Evolutionary conservation across 139 green algal genomes (phyloP).

Genomic region (Axilococcus clingmanii): DNA sequence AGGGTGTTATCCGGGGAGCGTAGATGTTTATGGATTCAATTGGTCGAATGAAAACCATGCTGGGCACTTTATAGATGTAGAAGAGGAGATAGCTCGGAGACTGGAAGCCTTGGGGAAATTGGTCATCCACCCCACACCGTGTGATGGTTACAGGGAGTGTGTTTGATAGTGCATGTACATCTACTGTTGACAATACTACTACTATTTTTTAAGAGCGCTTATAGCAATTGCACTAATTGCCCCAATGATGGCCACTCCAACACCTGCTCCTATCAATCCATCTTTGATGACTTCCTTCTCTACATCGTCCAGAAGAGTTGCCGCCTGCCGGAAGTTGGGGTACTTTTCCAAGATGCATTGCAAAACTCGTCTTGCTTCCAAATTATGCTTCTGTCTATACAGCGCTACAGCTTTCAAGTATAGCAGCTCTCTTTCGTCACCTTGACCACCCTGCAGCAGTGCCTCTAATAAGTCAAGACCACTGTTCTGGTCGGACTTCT

Average conservation of each 20-base stretch:
- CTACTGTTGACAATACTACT: no score
- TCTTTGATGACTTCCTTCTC: slow-evolving; percentile 12
- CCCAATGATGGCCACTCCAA: slow-evolving; percentile 3
- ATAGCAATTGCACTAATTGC: slow-evolving; percentile 4
- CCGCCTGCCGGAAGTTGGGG: slow-evolving; percentile 7
- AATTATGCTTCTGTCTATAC: slow-evolving; percentile 1
- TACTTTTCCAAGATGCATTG: slow-evolving; percentile 2
- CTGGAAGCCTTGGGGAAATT: no score
- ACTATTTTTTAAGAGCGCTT: no score
- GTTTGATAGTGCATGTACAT: no score
- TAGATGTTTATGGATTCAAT: no score
- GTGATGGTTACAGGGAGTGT: no score
- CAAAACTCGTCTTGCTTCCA: background rate
- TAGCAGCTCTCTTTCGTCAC: slow-evolving; percentile 11
- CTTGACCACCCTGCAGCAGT: no score
- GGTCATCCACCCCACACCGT: no score
- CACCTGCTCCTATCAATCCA: slow-evolving; percentile 10
- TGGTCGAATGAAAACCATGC: no score
- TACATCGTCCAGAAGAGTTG: slow-evolving; percentile 4
- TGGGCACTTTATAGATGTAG: no score
- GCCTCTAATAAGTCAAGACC: slow-evolving; percentile 17
- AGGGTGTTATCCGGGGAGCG: no score
- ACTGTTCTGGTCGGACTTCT: slow-evolving; percentile 2
- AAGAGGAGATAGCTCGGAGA: no score
- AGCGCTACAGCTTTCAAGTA: slow-evolving; percentile 6